phyloP scores from a whole-genome alignment of 192 early-diverging fungal genomes.

The Coemansia reversa region DNA sequence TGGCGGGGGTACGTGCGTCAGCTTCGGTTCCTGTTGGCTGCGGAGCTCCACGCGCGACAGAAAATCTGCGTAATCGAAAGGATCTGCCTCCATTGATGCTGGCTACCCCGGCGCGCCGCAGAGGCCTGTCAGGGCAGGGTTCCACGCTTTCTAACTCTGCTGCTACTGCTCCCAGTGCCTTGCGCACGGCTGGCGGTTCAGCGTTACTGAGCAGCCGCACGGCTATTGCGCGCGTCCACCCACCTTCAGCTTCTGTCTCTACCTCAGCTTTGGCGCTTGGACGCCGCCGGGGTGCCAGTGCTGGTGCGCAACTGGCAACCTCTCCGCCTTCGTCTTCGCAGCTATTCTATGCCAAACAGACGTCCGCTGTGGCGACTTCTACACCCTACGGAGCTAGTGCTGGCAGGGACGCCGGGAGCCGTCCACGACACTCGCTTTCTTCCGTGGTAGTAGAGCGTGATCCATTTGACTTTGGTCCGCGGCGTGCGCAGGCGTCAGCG shows the following conservation, averaged over 20 bases:
- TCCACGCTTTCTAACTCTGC: too few relatives aligned
- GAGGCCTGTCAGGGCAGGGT: neutral
- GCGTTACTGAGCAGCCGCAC: too few relatives aligned
- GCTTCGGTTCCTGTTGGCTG: neutral
- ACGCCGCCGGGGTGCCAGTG: neutral
- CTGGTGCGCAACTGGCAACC: neutral
- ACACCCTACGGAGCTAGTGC: neutral
- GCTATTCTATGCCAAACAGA: neutral
- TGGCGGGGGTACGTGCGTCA: slow-evolving; percentile 1
- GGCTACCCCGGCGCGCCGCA: slow-evolving; percentile 5
- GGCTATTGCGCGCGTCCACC: too few relatives aligned
- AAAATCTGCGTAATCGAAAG: slow-evolving; percentile 12
- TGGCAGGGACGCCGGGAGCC: neutral
- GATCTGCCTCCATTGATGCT: slow-evolving; percentile 17
- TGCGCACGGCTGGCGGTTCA: too few relatives aligned
- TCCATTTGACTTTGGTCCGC: neutral
- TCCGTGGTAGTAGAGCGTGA: neutral
- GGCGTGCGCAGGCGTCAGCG: neutral
- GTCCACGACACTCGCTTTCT: neutral
- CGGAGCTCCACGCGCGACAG: too few relatives aligned
- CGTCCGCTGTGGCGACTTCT: neutral
- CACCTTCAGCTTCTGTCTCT: too few relatives aligned
- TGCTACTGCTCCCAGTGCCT: too few relatives aligned
- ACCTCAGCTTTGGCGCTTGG: neutral
- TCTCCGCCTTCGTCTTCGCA: neutral